A percentile compares a stretch with the other conserved stretches of the same genome.
These are phyloP conservation scores for Fennellomyces sp. DNA, from an alignment of 371 early-diverging fungal genomes.

Conservation along the genomic window DNA sequence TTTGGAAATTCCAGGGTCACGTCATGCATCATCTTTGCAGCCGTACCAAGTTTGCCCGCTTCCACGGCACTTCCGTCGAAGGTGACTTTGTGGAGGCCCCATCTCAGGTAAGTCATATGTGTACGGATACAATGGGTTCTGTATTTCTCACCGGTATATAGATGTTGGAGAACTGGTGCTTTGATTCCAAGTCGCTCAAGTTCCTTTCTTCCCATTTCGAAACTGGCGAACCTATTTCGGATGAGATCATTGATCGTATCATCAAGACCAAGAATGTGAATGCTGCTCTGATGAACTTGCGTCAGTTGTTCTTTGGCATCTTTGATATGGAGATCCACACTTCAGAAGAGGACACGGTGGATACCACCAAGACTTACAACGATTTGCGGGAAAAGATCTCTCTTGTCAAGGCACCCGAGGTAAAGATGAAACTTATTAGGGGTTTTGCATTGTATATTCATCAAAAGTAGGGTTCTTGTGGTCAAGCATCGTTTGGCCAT, in stretches of 20 bases:
- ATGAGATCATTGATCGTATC: slow-evolving; percentile 69
- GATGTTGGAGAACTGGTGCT: slow-evolving; percentile 79
- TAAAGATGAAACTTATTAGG: not conserved
- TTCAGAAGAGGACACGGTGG: slow-evolving; percentile 50
- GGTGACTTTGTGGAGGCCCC: slow-evolving; percentile 94
- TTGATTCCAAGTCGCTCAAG: slow-evolving; percentile 73
- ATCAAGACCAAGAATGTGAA: slow-evolving; percentile 76
- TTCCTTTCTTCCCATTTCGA: slow-evolving; percentile 74
- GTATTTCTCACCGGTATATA: slow-evolving; percentile 2
- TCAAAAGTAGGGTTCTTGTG: slow-evolving; percentile 36
- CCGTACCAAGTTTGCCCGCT: slow-evolving; percentile 66
- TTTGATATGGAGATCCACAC: slow-evolving; percentile 80
- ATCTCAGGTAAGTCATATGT: slow-evolving; percentile 62
- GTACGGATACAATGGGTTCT: not conserved
- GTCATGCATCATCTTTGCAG: slow-evolving; percentile 85
- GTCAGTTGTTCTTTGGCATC: slow-evolving; percentile 79
- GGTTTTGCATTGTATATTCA: not conserved
- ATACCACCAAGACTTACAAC: slow-evolving; percentile 62
- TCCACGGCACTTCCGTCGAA: slow-evolving; percentile 82
- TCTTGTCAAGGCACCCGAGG: slow-evolving; percentile 56
- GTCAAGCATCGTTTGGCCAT: slow-evolving; percentile 65
- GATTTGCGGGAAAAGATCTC: slow-evolving; percentile 67
- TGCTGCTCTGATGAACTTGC: slow-evolving; percentile 72
- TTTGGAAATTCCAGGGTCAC: slow-evolving; percentile 70
- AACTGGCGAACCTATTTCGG: slow-evolving; percentile 74